Base-by-base conservation (phyloP, 305 asterid species). In the Solanum hybrid region DNA sequence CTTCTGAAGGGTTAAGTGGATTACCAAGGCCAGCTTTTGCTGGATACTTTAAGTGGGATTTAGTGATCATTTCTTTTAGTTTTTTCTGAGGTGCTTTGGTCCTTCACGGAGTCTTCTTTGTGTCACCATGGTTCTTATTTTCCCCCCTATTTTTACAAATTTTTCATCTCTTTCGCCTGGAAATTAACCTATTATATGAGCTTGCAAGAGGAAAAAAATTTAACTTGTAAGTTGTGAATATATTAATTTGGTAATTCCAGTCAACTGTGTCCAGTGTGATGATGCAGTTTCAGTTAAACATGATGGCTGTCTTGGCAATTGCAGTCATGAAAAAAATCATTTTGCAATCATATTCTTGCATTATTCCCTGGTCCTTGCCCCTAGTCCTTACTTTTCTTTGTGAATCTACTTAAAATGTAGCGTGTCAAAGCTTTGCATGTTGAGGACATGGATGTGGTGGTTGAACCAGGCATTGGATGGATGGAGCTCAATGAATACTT, bases 381-480 rank as follows among this genome's bases (percentile, higher is more conserved):
- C 13, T 4, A 27, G n/a, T 82, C 24, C 75, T 84, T 84, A 84
- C 20, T 45, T 45, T 45, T 29, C 75, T 81, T 81, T 45, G 11
- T 84, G 88, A 51, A 84, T 79, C 88, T 84, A 84, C 88, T 84
- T 31, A 17, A 84, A 51, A 29, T 93, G 93, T 91, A 97, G 99
- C 91, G 89, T 88, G 95, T 97, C 87, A 95, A 93, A 94, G 91
- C 97, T 41, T 92, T 97, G 91, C 94, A 97, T 90, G 93, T 97
- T 87, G 94, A 93, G 92, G 98, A 97, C 95, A 95, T 97, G 99
- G 99, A 97, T 92, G 98, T 97, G 85, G 97, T 97, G 88, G 99
- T 97, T 93, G 99, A 97, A 92, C 98, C 99, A 92, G 99, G 99
- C 90, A 95, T 97, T 92, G 99, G 98, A 88, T 97, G 99, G 99